Percentiles rank a stretch among this genome's conserved stretches.
phyloP scores from a whole-genome alignment of 495 filamentous ascomycete genomes.

The Hyaloscypha finlandica region DNA sequence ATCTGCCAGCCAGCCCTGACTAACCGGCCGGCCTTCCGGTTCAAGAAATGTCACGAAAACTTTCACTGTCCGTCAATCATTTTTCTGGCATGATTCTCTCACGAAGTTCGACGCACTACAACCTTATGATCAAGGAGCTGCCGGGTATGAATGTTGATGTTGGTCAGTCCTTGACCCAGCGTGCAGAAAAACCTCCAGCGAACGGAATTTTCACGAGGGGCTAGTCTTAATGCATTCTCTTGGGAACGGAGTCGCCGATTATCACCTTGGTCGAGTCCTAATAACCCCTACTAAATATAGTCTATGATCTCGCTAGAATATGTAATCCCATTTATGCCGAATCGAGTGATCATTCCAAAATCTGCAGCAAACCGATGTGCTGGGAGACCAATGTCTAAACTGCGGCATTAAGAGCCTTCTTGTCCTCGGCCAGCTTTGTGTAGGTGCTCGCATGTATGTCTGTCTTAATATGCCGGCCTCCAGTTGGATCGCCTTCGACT shows the following conservation, averaged over 20 bases:
- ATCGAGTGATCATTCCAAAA: not conserved
- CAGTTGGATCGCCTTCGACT: conserved; percentile 1
- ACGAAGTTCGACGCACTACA: not conserved
- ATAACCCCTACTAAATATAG: too few relatives aligned
- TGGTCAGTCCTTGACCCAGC: too few relatives aligned
- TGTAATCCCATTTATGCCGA: too few relatives aligned
- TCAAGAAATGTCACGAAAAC: not conserved
- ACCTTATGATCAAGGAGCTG: not conserved
- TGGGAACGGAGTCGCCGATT: too few relatives aligned
- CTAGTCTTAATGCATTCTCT: too few relatives aligned
- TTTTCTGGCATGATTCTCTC: not conserved
- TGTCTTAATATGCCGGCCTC: not conserved
- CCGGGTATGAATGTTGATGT: too few relatives aligned
- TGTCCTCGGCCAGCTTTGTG: not conserved
- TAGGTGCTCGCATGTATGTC: not conserved
- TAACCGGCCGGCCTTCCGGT: not conserved
- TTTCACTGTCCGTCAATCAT: not conserved
- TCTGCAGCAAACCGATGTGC: not conserved
- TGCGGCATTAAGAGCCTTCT: conserved; percentile 8
- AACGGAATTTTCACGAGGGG: too few relatives aligned
- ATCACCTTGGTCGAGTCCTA: too few relatives aligned
- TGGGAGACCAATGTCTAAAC: not conserved
- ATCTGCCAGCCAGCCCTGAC: not conserved
- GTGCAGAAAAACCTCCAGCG: too few relatives aligned
- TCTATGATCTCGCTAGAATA: too few relatives aligned